Conservation (phyloP, 345 rosid species). For the Citrus inodora region DNA sequence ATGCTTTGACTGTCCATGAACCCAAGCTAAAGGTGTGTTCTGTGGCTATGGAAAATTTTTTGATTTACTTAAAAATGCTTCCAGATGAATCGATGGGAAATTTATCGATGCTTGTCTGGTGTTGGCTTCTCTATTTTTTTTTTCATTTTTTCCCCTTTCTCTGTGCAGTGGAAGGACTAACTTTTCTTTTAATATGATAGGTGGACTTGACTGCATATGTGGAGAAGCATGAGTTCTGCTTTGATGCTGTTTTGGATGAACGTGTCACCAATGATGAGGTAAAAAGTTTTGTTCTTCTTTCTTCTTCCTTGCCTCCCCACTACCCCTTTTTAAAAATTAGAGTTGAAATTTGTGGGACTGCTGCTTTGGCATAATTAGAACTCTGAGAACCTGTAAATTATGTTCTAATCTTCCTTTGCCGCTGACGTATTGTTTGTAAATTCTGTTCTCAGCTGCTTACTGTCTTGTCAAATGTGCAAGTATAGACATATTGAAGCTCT, state of each 20-base stretch:
- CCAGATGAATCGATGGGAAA: not conserved
- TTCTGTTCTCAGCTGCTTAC: not conserved
- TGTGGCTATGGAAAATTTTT: slow-evolving; percentile 10
- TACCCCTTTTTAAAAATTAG: not conserved
- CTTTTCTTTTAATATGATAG: slow-evolving; percentile 46
- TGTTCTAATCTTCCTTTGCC: not conserved
- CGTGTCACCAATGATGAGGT: slow-evolving; percentile 89
- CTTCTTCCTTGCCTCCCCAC: not conserved
- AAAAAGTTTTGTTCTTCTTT: slow-evolving; percentile 14
- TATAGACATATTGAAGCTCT: not conserved
- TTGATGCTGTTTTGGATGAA: slow-evolving; percentile 96
- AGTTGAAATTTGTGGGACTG: not conserved
- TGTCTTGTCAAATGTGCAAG: not conserved
- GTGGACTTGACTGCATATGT: slow-evolving; percentile 99
- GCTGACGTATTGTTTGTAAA: not conserved
- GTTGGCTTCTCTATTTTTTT: not conserved
- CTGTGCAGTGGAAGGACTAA: slow-evolving; percentile 4
- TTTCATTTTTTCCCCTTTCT: not conserved
- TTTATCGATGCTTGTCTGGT: slow-evolving; percentile 3
- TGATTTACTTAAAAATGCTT: not conserved
- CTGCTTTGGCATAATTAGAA: not conserved
- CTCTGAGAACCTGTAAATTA: not conserved
- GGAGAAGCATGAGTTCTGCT: slow-evolving; percentile 97
- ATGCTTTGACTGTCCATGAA: slow-evolving; percentile 79
- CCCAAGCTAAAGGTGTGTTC: slow-evolving; percentile 88